These are phyloP conservation scores for Capronia coronata DNA, from an alignment of 2,329 filamentous ascomycete genomes.

Conservation along the genomic window DNA sequence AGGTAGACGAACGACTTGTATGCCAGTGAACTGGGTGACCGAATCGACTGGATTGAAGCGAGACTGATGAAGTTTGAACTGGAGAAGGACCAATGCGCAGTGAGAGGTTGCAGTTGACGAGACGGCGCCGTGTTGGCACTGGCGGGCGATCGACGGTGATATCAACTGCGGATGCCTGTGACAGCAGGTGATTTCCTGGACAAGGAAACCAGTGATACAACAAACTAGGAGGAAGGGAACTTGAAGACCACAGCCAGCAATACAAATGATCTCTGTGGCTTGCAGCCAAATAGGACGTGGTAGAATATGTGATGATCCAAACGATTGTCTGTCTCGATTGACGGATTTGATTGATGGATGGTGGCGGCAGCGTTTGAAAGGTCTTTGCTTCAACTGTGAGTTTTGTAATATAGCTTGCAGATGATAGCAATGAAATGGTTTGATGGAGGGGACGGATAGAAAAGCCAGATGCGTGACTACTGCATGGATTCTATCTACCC, in stretches of 20 bases:
- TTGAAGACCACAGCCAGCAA: too few relatives aligned
- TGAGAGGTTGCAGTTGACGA: not conserved
- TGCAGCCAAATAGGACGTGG: too few relatives aligned
- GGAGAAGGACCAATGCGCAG: not conserved
- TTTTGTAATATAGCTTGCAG: too few relatives aligned
- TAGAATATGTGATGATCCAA: not conserved
- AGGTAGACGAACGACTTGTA: too few relatives aligned
- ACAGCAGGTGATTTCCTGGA: not conserved
- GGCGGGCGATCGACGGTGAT: not conserved
- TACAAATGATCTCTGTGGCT: not conserved
- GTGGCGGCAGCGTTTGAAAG: not conserved
- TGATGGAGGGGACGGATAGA: too few relatives aligned
- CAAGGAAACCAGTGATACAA: not conserved
- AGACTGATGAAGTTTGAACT: not conserved
- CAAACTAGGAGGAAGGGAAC: not conserved
- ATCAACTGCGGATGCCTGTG: conserved; percentile 1
- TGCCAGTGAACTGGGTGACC: not conserved
- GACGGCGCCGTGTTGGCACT: not conserved
- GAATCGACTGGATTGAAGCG: not conserved
- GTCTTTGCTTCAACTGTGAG: not conserved
- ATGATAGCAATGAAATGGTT: not conserved
- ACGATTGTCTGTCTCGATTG: too few relatives aligned
- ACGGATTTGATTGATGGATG: not conserved
- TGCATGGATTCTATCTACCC: too few relatives aligned
- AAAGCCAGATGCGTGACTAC: too few relatives aligned